Evolutionary conservation across 805 yeast species (phyloP).

Genomic region (Zygosaccharomyces bailii): DNA sequence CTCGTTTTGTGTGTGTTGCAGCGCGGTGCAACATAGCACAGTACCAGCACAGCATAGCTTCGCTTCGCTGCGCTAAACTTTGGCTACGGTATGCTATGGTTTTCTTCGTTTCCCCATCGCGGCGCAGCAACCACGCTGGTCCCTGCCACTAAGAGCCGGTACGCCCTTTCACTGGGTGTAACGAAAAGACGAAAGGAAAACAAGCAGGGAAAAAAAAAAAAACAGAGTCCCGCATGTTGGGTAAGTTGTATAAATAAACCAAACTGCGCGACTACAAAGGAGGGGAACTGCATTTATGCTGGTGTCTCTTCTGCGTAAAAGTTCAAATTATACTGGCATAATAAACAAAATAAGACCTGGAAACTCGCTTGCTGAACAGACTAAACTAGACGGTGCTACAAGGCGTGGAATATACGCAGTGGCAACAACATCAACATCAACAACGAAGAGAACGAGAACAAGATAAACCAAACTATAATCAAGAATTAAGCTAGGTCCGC

Average conservation of each 20-base stretch:
- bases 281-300: not conserved
- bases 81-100: not conserved
- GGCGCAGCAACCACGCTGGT: slow-evolving; percentile 4
- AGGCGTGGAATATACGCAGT: not conserved
- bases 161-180: not conserved
- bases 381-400: not conserved
- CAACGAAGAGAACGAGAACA: too few species aligned
- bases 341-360: too few species aligned
- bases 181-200: not conserved
- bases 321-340: not conserved
- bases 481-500: not conserved
- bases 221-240: not conserved
- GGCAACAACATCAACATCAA: not conserved
- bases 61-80: not conserved
- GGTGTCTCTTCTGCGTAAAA: not conserved
- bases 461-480: too few species aligned
- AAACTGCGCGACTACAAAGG: not conserved
- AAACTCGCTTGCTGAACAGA: not conserved
- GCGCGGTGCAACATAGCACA: not conserved
- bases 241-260: not conserved
- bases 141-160: not conserved
- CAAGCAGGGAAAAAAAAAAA: not conserved
- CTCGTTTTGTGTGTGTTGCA: too few species aligned
- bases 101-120: not conserved
- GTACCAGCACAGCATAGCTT: not conserved